Evolutionary conservation across 495 filamentous ascomycete species (phyloP).

Genomic region (Talaromyces borbonicus): DNA sequence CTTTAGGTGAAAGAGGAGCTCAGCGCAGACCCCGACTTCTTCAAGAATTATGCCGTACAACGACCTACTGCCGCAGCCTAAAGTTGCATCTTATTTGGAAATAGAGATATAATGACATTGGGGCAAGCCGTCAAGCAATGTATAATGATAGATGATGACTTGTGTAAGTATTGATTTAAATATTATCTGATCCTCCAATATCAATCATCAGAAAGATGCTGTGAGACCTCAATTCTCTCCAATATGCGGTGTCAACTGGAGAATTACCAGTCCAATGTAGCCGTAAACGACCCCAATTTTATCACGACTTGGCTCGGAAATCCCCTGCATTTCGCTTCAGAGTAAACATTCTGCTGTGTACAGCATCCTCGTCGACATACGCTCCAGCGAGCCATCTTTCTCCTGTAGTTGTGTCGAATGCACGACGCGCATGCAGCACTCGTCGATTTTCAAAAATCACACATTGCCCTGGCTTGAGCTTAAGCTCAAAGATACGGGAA

Average conservation of each 20-base stretch:
- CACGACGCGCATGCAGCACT: constrained; percentile 63
- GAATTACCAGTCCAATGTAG: background rate
- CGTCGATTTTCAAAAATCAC: constrained; percentile 80
- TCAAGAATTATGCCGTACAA: constrained; percentile 52
- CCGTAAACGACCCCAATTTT: background rate
- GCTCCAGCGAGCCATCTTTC: constrained; percentile 75
- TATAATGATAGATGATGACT: constrained; percentile 3
- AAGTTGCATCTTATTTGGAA: background rate
- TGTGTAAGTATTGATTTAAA: background rate
- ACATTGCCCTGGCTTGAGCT: constrained; percentile 67
- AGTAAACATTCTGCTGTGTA: constrained; percentile 15
- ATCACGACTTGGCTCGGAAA: constrained; percentile 2
- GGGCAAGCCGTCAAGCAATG: background rate
- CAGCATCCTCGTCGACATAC: constrained; percentile 68
- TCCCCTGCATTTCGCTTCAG: constrained; percentile 27
- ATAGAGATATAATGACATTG: constrained; percentile 3
- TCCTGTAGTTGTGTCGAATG: constrained; percentile 49
- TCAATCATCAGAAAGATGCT: too few relatives aligned
- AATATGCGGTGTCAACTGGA: too few relatives aligned
- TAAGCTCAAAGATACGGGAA: constrained; percentile 57
- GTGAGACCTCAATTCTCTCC: background rate
- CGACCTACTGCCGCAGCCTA: constrained; percentile 20
- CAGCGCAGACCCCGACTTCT: constrained; percentile 62
- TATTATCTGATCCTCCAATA: too few relatives aligned
- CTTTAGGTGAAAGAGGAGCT: constrained; percentile 65